These are phyloP conservation scores for Kwoniella newhampshirensis DNA, from an alignment of 768 basidiomycete species.

Conservation along the genomic window DNA sequence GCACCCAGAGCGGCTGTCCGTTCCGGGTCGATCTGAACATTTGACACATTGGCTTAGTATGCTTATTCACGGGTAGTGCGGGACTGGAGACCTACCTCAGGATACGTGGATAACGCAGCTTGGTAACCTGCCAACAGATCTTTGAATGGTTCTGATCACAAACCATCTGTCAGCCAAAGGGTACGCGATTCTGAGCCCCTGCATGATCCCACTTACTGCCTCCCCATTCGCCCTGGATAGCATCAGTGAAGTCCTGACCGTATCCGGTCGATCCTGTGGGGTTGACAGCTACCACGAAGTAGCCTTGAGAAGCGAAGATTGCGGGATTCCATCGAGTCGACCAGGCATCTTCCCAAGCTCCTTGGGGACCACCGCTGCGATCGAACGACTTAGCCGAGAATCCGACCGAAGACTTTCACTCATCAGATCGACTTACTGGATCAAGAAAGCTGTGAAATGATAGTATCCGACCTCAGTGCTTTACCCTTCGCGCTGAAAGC, in stretches of 20 bases:
- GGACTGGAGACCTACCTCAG: slow-evolving; percentile 33
- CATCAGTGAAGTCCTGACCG: slow-evolving; percentile 63
- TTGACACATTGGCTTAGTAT: too few species aligned
- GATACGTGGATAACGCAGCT: slow-evolving; percentile 42
- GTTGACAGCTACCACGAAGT: slow-evolving; percentile 82
- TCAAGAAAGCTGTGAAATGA: slow-evolving; percentile 60
- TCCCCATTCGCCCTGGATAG: slow-evolving; percentile 54
- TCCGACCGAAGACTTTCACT: background rate
- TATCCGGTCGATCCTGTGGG: slow-evolving; percentile 93
- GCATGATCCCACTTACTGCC: slow-evolving; percentile 33
- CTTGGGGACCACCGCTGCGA: slow-evolving; percentile 48
- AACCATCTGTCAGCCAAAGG: slow-evolving; percentile 2
- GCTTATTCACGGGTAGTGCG: too few species aligned
- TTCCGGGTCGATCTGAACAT: slow-evolving; percentile 53
- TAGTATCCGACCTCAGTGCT: background rate
- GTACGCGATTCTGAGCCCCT: background rate
- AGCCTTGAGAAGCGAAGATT: slow-evolving; percentile 58
- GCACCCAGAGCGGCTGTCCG: slow-evolving; percentile 64
- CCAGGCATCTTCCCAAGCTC: slow-evolving; percentile 90
- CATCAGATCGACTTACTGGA: slow-evolving; percentile 57
- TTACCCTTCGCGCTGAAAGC: too few species aligned
- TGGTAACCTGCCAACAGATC: slow-evolving; percentile 54
- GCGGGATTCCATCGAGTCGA: slow-evolving; percentile 89
- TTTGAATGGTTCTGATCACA: slow-evolving; percentile 37
- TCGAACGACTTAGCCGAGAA: slow-evolving; percentile 56